These are phyloP conservation scores for Aquanectria penicillioides DNA, from an alignment of 2,329 filamentous ascomycete genomes.

Conservation along the genomic window DNA sequence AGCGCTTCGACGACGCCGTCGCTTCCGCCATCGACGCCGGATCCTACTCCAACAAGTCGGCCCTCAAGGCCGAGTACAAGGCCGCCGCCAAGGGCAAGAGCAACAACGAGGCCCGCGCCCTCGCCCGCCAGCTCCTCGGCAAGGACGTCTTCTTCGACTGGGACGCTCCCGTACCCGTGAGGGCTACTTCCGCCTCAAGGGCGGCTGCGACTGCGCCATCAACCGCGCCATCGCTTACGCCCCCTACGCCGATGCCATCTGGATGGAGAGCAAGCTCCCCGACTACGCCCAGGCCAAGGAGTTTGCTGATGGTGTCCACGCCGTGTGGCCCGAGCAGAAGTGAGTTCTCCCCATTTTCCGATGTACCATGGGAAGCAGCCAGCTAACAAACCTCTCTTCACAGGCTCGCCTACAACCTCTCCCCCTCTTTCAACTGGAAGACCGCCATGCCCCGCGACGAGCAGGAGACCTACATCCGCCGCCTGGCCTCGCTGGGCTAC, in stretches of 20 bases:
- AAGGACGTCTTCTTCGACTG: slow-evolving; percentile 92
- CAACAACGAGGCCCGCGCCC: slow-evolving; percentile 81
- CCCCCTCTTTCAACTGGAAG: slow-evolving; percentile 99
- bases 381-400: slow-evolving; percentile 27
- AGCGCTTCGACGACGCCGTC: slow-evolving; percentile 92
- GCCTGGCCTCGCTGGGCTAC: slow-evolving; percentile 88
- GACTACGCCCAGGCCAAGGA: slow-evolving; percentile 92
- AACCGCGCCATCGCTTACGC: slow-evolving; percentile 92
- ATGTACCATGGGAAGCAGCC: background rate
- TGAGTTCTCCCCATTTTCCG: slow-evolving; percentile 55
- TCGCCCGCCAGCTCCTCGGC: slow-evolving; percentile 81
- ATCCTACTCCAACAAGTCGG: slow-evolving; percentile 74
- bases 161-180: slow-evolving; percentile 91
- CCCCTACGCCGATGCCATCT: slow-evolving; percentile 94
- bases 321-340: slow-evolving; percentile 97
- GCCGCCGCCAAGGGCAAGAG: slow-evolving; percentile 81
- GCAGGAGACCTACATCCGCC: slow-evolving; percentile 96
- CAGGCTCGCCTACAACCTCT: slow-evolving; percentile 97
- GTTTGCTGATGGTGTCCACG: slow-evolving; percentile 93
- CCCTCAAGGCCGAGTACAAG: slow-evolving; percentile 73
- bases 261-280: slow-evolving; percentile 99
- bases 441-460: slow-evolving; percentile 89
- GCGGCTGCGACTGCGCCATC: slow-evolving; percentile 89
- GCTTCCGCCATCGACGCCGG: slow-evolving; percentile 80
- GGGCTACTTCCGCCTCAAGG: slow-evolving; percentile 93